A percentile compares a stretch with the other conserved stretches of the same genome.
These are phyloP conservation scores for Fragilaria radians DNA, from an alignment of 108 stramenopile genomes.

Conservation along the genomic window DNA sequence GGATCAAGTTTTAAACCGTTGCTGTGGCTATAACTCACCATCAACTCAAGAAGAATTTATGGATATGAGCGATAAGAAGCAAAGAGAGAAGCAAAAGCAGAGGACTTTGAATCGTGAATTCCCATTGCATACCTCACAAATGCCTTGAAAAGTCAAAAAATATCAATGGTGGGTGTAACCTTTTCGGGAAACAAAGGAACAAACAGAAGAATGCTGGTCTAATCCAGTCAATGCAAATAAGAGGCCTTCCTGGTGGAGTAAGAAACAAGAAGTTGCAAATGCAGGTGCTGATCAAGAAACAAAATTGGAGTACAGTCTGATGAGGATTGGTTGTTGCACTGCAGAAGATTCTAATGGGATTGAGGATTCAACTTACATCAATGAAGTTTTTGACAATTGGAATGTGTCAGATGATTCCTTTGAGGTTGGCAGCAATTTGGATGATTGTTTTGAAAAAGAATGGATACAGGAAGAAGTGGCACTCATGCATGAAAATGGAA, in stretches of 20 bases:
- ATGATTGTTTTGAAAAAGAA: too few relatives aligned
- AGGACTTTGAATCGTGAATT: background rate
- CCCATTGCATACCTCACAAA: conserved; percentile 3
- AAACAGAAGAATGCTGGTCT: background rate
- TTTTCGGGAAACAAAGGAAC: background rate
- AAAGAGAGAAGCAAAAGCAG: conserved; percentile 1
- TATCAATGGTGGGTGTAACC: background rate
- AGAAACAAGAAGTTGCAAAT: background rate
- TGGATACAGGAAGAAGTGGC: background rate
- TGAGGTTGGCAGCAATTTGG: too few relatives aligned
- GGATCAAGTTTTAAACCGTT: background rate
- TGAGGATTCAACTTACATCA: too few relatives aligned
- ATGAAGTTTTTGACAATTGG: conserved; percentile 10
- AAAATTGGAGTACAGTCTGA: conserved; percentile 11
- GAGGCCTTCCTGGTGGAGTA: too few relatives aligned
- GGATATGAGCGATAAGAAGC: too few relatives aligned
- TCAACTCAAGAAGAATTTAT: too few relatives aligned
- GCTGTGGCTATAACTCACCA: conserved; percentile 1
- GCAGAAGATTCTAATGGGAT: too few relatives aligned
- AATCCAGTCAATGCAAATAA: too few relatives aligned
- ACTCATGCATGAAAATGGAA: conserved; percentile 6
- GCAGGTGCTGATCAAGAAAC: conserved; percentile 6
- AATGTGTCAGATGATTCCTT: conserved; percentile 17
- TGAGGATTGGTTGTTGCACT: too few relatives aligned
- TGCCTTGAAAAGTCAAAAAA: conserved; percentile 3